Evolutionary conservation across 1,284 basidiomycete genomes (phyloP), one percentile per base, ranked within the genome.

Genomic region (Apiotrichum siamense): DNA sequence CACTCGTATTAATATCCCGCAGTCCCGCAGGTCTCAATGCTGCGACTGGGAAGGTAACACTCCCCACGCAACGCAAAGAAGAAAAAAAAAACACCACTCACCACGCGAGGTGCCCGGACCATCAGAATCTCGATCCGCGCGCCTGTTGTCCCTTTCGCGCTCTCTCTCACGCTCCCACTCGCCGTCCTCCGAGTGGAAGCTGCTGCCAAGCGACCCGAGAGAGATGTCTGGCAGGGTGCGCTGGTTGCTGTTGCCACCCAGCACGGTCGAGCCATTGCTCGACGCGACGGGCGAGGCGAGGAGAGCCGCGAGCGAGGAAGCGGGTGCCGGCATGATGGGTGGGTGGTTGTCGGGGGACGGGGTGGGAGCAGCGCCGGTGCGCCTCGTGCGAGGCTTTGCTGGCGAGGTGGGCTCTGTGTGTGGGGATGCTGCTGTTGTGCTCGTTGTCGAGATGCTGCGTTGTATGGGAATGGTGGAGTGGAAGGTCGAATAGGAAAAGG

Each of bases 401-500:
- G n/a, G n/a, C n/a, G n/a, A n/a, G n/a, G n/a, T 31, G 15, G 29
- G 24, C 41, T 43, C 41, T 21, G 27, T 32, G 26, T 24, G 26
- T 43, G 41, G 26, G 41, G 9, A 9, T 12, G 23, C 78, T 65
- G 78, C 80, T 46, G n/a, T 60, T 55, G n/a, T 87, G 85, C 74
- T 94, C 89, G 74, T 89, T 88, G 75, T 94, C 90, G 10, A 90
- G 90, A 55, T 85, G 26, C 11, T 10, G 41, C 21, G 17, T 31
- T 17, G 25, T 11, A 9, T 24, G 10, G 40, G 18, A 24, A 26
- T 27, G 7, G 26, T 27, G 25, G 27, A 25, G 27, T 18, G 13
- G 27, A 42, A 21, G 25, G 5, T 7, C 9, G n/a, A 35, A 18
- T 10, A n/a, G 33, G 33, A 35, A 6, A 17, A 35, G 29, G 29